Evolutionary conservation across 345 rosid genomes (phyloP), one percentile per base, ranked within the genome.

Genomic region (Punica granatum): DNA sequence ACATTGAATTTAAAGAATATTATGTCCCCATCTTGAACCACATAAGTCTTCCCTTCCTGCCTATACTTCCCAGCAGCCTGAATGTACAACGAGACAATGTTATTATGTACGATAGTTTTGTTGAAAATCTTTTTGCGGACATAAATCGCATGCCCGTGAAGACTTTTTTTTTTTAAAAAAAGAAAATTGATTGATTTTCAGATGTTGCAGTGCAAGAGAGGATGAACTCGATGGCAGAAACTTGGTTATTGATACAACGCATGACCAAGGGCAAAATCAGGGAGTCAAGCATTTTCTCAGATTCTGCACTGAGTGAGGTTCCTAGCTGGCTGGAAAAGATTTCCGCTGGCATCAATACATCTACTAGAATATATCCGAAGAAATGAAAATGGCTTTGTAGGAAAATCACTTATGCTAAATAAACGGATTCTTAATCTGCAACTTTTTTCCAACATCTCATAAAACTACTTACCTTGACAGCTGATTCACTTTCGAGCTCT

Each of bases 1-100:
- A 92, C 98, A 49, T 94, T 95, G 77, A 95, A 95, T 88, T 95
- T 95, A 86, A 95, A 95, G 78, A 86, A 90, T 72, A 94, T 91
- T 31, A 91, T 33, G 81, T 94, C 99, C 56, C 93, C 98, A 35
- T 94, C 99, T 74, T 86, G 99, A 46, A 94, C 99, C 48, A 89
- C 80, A 64, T 94, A 94, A 1, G 97, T 91, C 79, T 94, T 94
- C 36, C 99, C 99, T 70, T 89, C 98, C 76, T 94, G 99, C 70
- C 74, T 84, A 70, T 91, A 94, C 79, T 92, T 94, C 39, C 99
- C 99, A 37, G 81, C 96, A 74, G 88, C 97, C 98, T 94, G 87
- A 26, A 37, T 62, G 28, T 58, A 16, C 0, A 46, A 59, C 18
- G 34, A 4, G 7, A n/a, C 7, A 35, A 25, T 13, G 21, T 19